Conservation (phyloP, 176 grass and related monocot species). For the Oryza australiensis region DNA sequence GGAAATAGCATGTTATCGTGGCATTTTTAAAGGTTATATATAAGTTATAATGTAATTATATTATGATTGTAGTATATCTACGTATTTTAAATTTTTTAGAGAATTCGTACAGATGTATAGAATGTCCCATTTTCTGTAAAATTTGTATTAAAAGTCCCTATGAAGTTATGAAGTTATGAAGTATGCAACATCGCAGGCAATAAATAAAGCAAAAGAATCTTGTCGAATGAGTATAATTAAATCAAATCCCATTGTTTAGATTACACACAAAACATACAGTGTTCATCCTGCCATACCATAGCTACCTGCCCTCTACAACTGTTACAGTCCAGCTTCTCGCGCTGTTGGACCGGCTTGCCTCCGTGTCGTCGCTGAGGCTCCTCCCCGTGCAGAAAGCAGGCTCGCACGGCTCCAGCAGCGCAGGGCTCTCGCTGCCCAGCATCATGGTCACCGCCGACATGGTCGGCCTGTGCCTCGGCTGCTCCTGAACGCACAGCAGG, state of each 20-base stretch:
- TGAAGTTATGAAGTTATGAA: too few relatives aligned
- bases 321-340: conserved; percentile 49
- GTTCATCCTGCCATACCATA: not conserved
- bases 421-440: conserved; percentile 40
- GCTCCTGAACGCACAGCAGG: conserved; percentile 64
- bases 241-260: not conserved
- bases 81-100: too few relatives aligned
- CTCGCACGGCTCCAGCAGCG: conserved; percentile 48
- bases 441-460: conserved; percentile 57
- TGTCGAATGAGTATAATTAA: not conserved
- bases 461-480: conserved; percentile 47
- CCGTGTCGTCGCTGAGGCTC: not conserved
- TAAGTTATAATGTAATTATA: too few relatives aligned
- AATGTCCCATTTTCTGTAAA: too few relatives aligned
- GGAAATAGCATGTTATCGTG: too few relatives aligned
- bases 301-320: conserved; percentile 43
- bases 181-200: too few relatives aligned
- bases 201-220: not conserved
- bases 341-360: conserved; percentile 36
- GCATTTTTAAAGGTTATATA: too few relatives aligned
- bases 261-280: not conserved
- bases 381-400: conserved; percentile 51
- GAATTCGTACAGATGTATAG: too few relatives aligned
- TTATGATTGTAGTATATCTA: too few relatives aligned
- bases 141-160: too few relatives aligned